Base-by-base conservation (phyloP, 495 filamentous ascomycete genomes). In the Trichoderma asperelloides region DNA sequence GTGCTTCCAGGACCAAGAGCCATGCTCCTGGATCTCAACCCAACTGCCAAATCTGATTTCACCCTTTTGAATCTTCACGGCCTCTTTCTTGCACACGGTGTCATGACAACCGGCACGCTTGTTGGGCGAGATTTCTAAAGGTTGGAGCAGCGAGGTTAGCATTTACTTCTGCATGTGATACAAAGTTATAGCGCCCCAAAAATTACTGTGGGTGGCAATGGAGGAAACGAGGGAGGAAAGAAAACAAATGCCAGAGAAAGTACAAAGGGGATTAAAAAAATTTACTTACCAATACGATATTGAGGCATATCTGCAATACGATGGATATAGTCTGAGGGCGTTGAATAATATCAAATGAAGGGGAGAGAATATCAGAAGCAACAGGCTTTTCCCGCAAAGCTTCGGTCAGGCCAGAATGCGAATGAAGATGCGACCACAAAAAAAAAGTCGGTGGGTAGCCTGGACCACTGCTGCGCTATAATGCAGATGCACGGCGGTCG, bases 21-120 rank as follows among this genome's bases (percentile, higher is more conserved):
- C 79, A 63, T 75, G 70, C 0, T 77, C 76, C 0, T 80, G 69
- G 30, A 84, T 78, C 15, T 84, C 80, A 60, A 95, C 79, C 81
- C 86, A 88, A 57, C 80, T 80, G 33, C 89, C 93, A 37, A 88
- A 80, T 16, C 92, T 88, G 8, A 96, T 73, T 65, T 89, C 85
- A 62, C 86, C 91, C 77, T 95, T 95, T 5, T 60, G n/a, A 71
- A 97, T 91, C 74, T 95, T 94, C 67, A 80, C 69, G 7, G 76
- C 78, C 18, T 71, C 70, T 1, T 86, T 78, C 72, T 90, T 90
- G 81, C 91, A 94, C 68, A 85, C 82, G 23, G 76, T 79, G 76
- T 86, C 87, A 67, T 86, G 78, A 77, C 91, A 95, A 67, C 79
- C 84, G 66, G 91, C 89, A 47, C 90, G 87, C 71, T 74, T 79